Percentiles rank a stretch among this genome's conserved stretches.
Evolutionary conservation across 2,329 filamentous ascomycete genomes (phyloP).

Genomic region (Aspergillus sp.): DNA sequence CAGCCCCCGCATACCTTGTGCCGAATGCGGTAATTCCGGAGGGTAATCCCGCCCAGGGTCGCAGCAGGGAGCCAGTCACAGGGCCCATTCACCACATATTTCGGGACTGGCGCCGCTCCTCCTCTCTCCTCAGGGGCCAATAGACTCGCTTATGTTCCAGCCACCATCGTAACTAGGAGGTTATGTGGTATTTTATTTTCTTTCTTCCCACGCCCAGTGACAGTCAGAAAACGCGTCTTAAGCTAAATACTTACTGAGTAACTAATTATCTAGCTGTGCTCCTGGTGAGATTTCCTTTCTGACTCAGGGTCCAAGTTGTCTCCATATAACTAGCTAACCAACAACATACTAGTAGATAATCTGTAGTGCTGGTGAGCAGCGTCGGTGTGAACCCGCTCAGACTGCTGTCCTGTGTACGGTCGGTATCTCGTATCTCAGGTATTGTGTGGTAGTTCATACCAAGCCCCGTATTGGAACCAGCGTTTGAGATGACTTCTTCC

Average conservation of each 20-base stretch:
- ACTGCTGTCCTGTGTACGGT: not conserved
- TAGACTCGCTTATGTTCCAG: conserved; percentile 1
- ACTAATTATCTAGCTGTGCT: not conserved
- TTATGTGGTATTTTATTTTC: not conserved
- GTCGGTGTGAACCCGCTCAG: not conserved
- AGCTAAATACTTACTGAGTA: not conserved
- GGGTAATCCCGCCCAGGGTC: conserved; percentile 21
- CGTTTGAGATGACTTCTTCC: not conserved
- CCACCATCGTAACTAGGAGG: conserved; percentile 3
- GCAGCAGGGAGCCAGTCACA: conserved; percentile 20
- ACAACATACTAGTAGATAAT: not conserved
- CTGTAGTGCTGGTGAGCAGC: not conserved
- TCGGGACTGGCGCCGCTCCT: conserved; percentile 10
- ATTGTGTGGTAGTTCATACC: not conserved
- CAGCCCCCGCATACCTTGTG: conserved; percentile 20
- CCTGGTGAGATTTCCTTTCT: not conserved
- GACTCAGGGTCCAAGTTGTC: not conserved
- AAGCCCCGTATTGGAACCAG: conserved; percentile 2
- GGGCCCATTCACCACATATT: conserved; percentile 5
- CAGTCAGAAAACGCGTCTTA: not conserved
- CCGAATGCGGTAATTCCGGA: conserved; percentile 20
- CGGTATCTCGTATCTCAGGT: not conserved
- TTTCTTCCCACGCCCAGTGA: not conserved
- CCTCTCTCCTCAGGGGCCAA: conserved; percentile 8
- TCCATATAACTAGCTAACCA: not conserved